A percentile compares a stretch with the other conserved stretches of the same genome.
phyloP scores from a whole-genome alignment of 129 eudicot genomes.

The Centella asiatica region DNA sequence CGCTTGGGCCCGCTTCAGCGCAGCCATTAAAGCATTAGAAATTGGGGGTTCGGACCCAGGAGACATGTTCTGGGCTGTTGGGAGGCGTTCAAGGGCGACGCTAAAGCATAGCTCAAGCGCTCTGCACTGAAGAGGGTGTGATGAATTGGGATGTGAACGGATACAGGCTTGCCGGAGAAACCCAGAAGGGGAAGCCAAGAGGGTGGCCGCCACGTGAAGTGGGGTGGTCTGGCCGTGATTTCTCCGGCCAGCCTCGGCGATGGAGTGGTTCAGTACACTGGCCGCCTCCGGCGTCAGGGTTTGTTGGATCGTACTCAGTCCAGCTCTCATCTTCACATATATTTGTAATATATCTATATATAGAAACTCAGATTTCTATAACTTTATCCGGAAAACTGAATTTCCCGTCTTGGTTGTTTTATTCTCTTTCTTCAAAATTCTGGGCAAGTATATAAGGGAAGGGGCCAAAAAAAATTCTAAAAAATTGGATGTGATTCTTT shows the following conservation, averaged over 20 bases:
- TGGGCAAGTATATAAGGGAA: background rate
- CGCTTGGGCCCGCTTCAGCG: slow-evolving; percentile 77
- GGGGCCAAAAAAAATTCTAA: no score
- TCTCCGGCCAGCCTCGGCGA: slow-evolving; percentile 80
- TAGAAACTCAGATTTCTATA: background rate
- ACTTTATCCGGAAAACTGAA: background rate
- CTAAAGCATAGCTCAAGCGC: slow-evolving; percentile 17
- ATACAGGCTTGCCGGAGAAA: slow-evolving; percentile 23
- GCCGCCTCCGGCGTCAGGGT: slow-evolving; percentile 93
- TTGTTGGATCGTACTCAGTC: slow-evolving; percentile 86
- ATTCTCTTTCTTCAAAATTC: no score
- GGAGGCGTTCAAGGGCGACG: slow-evolving; percentile 74
- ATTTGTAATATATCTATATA: no score
- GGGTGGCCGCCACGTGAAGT: slow-evolving; percentile 97
- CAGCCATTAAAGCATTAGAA: slow-evolving; percentile 93
- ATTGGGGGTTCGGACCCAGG: slow-evolving; percentile 65
- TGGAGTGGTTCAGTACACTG: slow-evolving; percentile 64
- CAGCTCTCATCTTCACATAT: slow-evolving; percentile 54
- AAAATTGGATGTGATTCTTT: no score
- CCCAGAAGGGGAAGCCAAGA: slow-evolving; percentile 69
- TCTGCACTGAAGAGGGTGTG: slow-evolving; percentile 20
- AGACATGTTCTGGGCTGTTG: slow-evolving; percentile 40
- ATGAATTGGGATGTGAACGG: slow-evolving; percentile 17
- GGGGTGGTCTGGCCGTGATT: slow-evolving; percentile 99
- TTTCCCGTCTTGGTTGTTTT: background rate